These are phyloP conservation scores for Cadophora gregata DNA, from an alignment of 2,329 filamentous ascomycete species.

Conservation along the genomic window DNA sequence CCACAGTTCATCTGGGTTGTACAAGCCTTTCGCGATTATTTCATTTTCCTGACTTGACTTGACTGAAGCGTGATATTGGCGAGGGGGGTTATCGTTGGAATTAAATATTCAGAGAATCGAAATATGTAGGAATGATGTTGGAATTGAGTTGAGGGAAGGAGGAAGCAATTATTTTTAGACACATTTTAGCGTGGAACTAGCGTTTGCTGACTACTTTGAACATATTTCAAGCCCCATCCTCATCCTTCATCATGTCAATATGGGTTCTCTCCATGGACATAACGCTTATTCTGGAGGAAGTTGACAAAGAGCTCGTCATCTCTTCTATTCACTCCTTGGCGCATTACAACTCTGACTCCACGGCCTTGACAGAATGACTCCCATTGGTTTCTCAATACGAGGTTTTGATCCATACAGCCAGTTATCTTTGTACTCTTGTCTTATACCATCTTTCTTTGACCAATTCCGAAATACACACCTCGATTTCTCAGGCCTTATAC, in stretches of 20 bases:
- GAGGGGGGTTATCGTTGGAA: not conserved
- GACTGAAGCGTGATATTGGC: not conserved
- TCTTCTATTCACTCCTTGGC: too few relatives aligned
- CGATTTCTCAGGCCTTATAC: too few relatives aligned
- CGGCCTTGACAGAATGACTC: too few relatives aligned
- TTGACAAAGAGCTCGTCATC: too few relatives aligned
- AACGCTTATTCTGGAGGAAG: too few relatives aligned
- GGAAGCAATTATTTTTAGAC: not conserved
- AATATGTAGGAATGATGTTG: not conserved
- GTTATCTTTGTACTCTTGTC: not conserved
- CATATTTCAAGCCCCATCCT: not conserved
- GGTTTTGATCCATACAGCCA: not conserved
- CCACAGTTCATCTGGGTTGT: too few relatives aligned
- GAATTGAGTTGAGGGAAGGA: not conserved
- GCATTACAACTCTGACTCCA: too few relatives aligned
- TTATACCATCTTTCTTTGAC: not conserved
- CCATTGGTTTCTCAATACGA: not conserved
- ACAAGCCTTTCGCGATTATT: too few relatives aligned
- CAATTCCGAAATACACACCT: too few relatives aligned
- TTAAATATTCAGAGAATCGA: not conserved
- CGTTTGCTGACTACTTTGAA: slow-evolving; percentile 3
- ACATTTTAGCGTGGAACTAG: not conserved
- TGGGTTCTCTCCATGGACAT: too few relatives aligned
- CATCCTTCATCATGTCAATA: not conserved
- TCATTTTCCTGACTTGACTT: not conserved